Evolutionary conservation across 371 early-diverging fungal genomes (phyloP).

Genomic region (Fennellomyces sp.): DNA sequence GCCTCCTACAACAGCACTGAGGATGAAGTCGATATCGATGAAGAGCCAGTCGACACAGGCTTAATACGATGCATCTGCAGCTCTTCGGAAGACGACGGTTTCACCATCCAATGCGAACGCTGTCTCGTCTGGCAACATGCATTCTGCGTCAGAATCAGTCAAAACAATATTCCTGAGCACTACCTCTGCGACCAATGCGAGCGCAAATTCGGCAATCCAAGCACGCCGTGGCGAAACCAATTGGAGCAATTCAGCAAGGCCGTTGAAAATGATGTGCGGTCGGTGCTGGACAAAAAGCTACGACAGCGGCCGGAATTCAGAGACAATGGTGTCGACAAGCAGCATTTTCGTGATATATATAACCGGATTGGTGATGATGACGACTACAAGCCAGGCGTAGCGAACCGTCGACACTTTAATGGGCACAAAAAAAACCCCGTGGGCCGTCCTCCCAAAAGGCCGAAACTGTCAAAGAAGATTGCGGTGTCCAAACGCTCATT

Average conservation of each 20-base stretch:
- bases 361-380: slow-evolving; percentile 11
- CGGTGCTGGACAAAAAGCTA: background rate
- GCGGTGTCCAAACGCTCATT: slow-evolving; percentile 17
- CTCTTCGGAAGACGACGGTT: slow-evolving; percentile 95
- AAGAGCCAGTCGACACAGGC: slow-evolving; percentile 70
- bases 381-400: background rate
- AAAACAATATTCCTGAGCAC: slow-evolving; percentile 76
- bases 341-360: slow-evolving; percentile 14
- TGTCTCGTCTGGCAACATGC: slow-evolving; percentile 97
- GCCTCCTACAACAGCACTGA: slow-evolving; percentile 17
- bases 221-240: background rate
- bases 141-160: slow-evolving; percentile 73
- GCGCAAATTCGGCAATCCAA: background rate
- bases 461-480: slow-evolving; percentile 27
- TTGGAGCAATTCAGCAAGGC: slow-evolving; percentile 1
- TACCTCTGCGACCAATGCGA: slow-evolving; percentile 86
- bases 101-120: slow-evolving; percentile 95
- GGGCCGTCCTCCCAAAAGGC: slow-evolving; percentile 18
- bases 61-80: slow-evolving; percentile 96
- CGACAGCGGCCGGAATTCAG: background rate
- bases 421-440: slow-evolving; percentile 13
- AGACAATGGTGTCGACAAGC: slow-evolving; percentile 2
- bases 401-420: background rate
- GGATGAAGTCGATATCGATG: slow-evolving; percentile 26
- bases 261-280: slow-evolving; percentile 2